Base-by-base conservation (phyloP, 768 basidiomycete species). In the Lactifluus hygrophoroides region DNA sequence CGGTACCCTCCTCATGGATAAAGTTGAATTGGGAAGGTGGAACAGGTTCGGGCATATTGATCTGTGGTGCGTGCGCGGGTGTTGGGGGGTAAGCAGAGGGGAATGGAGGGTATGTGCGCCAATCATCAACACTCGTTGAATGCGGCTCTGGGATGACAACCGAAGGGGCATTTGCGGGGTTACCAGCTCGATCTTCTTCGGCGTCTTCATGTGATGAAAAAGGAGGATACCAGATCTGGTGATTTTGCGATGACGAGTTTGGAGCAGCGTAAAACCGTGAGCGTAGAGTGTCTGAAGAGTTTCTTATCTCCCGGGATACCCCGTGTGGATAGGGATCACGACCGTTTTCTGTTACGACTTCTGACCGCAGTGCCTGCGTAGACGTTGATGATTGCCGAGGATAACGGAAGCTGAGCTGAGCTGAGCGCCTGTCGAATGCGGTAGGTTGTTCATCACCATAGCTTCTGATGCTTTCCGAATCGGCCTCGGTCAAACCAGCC, bases 61-160 rank as follows among this genome's bases (percentile, higher is more conserved):
- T 23, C 13, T 54, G 56, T 27, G 75, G 69, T 17, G 70, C 69
- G 21, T 72, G 72, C n/a, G 81, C 64, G 11, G 86, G 86, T 14
- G 85, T 88, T 0, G 85, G 76, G 9, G 86, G 87, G 65, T 90
- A 90, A 34, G 88, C 88, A 5, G 88, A 82, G 30, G 88, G 88
- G 52, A 88, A 84, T 17, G 83, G 75, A 13, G 86, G 86, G 64
- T 88, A 90, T 67, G 80, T 73, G 56, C 84, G 72, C 86, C 86
- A 89, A 62, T 89, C 86, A 40, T 85, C 42, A 30, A 59, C 56
- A 27, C 34, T 32, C 28, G 56, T 40, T 8, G 58, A 43, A 38
- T 27, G 19, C n/a, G 63, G 38, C 44, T 56, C 37, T 34, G 57
- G 40, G 59, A 66, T 57, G 37, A 37, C 38, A 38, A 59, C 45